Conservation (phyloP, 2,329 filamentous ascomycete genomes). For the Rhytidhysteron rufulum region DNA sequence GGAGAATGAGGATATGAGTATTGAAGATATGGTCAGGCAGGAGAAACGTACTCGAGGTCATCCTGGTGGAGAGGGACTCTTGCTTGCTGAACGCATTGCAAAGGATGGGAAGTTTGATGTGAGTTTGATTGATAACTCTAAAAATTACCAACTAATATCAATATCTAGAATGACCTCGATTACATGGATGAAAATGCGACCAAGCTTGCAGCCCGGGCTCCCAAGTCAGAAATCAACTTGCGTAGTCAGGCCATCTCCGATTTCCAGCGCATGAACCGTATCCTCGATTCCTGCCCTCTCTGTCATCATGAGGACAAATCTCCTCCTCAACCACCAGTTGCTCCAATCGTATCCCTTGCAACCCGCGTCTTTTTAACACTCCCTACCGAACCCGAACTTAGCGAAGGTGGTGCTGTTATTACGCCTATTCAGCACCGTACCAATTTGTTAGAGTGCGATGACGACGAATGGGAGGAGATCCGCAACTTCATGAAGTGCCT, state of each 20-base stretch:
- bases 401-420: slow-evolving; percentile 78
- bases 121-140: slow-evolving; percentile 18
- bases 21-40: slow-evolving; percentile 96
- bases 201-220: slow-evolving; percentile 80
- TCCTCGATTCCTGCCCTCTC: slow-evolving; percentile 82
- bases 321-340: slow-evolving; percentile 63
- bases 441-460: slow-evolving; percentile 95
- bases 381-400: slow-evolving; percentile 83
- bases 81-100: slow-evolving; percentile 87
- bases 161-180: slow-evolving; percentile 69
- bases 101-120: slow-evolving; percentile 85
- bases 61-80: slow-evolving; percentile 72
- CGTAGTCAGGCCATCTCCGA: slow-evolving; percentile 84
- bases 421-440: slow-evolving; percentile 81
- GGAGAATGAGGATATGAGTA: slow-evolving; percentile 91
- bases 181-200: slow-evolving; percentile 97
- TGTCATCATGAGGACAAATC: slow-evolving; percentile 86
- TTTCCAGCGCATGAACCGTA: slow-evolving; percentile 82
- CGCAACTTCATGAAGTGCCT: slow-evolving; percentile 98
- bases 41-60: slow-evolving; percentile 80
- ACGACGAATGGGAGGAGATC: slow-evolving; percentile 98
- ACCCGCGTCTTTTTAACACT: slow-evolving; percentile 86
- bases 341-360: slow-evolving; percentile 79
- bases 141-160: not conserved
- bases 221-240: slow-evolving; percentile 82